Evolutionary conservation across 495 filamentous ascomycete genomes (phyloP).

Genomic region (Penicillium simplicissimum): DNA sequence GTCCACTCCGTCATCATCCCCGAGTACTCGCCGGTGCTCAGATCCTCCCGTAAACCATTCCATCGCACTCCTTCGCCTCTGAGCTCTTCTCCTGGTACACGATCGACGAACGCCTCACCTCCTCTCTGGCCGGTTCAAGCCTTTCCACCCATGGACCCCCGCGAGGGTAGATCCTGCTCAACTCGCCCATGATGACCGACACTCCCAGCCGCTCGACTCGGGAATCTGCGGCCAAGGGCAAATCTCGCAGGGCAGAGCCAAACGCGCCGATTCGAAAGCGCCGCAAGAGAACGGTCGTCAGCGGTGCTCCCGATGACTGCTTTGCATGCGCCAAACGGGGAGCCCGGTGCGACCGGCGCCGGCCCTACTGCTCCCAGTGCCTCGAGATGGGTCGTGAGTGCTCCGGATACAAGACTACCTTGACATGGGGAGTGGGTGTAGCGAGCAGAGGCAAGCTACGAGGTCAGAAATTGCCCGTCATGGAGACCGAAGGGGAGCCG

Average conservation of each 20-base stretch:
- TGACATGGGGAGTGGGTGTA: conserved; percentile 98
- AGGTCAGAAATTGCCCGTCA: conserved; percentile 82
- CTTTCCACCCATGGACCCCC: conserved; percentile 18
- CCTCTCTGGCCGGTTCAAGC: neutral
- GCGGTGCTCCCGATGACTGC: conserved; percentile 92
- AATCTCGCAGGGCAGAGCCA: conserved; percentile 32
- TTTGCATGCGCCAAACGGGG: conserved; percentile 86
- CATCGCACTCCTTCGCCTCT: neutral
- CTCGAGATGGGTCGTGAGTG: conserved; percentile 90
- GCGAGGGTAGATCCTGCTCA: conserved; percentile 12
- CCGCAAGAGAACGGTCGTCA: conserved; percentile 82
- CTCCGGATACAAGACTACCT: conserved; percentile 93
- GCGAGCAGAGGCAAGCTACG: conserved; percentile 94
- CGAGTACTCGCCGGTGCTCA: conserved; percentile 5
- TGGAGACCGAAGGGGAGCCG: conserved; percentile 29
- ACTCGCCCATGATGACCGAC: conserved; percentile 23
- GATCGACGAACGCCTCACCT: neutral
- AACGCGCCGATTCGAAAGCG: conserved; percentile 61
- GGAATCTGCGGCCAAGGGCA: conserved; percentile 30
- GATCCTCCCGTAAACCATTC: conserved; percentile 7
- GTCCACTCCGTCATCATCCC: neutral
- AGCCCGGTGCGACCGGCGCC: conserved; percentile 83
- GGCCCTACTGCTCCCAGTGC: conserved; percentile 95
- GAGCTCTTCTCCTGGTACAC: neutral
- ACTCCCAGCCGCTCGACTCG: conserved; percentile 10